Base-by-base conservation (phyloP, 192 early-diverging fungal genomes). In the Dissophora globulifera region DNA sequence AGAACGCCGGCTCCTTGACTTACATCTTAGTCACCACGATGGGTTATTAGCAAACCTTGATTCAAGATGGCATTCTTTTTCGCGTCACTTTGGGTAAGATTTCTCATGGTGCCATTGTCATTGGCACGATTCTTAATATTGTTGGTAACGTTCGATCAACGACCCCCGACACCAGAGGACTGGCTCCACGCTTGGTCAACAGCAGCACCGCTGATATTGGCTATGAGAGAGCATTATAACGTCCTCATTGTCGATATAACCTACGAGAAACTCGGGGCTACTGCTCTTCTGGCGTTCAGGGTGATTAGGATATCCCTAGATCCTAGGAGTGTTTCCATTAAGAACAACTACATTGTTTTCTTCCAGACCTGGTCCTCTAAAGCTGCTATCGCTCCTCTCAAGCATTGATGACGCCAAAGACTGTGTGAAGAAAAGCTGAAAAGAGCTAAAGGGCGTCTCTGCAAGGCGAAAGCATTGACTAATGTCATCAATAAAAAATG, bases 261-360 rank as follows among this genome's bases (percentile, higher is more conserved):
- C 19, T 82, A 69, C 19, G 62, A 79, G 12, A 33, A 51, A 15
- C 15, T 59, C 33, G 62, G 50, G 52, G 51, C 13, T 46, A 53
- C 27, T 63, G 59, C 27, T 59, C 54, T 51, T 59, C 50, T 20
- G 67, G 78, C 41, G 64, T 79, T 42, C 69, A 65, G 54, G 70
- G 71, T 55, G 65, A 50, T 33, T 35, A 66, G 43, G 50, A 70
- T 22, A 43, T 46, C 60, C 76, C 43, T 62, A 58, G 17, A 91
- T 91, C 50, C 49, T 91, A 12, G 89, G 88, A 59, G 87, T 72
- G 81, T 86, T 17, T 91, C 89, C 76, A 62, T 91, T 41, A 85
- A 86, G 61, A 87, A 86, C 47, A 84, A 86, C 70, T 91, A 89
- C 57, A 79, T 83, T 27, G 85, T 88, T 46, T 91, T 87, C 66